phyloP scores from a whole-genome alignment of 192 early-diverging fungal genomes.

The Coemansia sp. region DNA sequence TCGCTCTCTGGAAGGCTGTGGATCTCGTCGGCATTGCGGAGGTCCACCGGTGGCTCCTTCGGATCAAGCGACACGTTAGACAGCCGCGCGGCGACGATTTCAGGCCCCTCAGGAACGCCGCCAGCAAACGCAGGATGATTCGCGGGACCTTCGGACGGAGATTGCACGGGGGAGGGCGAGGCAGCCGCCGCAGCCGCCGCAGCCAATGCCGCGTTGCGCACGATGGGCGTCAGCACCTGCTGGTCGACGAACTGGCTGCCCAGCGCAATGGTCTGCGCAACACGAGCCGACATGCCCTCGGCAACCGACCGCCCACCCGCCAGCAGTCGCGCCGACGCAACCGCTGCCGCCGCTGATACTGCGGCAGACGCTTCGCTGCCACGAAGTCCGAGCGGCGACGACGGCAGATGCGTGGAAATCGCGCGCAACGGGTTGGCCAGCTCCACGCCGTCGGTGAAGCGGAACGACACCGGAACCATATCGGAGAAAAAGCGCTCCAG shows the following conservation, averaged over 20 bases:
- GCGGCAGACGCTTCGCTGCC: conserved; percentile 1
- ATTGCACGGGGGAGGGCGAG: not conserved
- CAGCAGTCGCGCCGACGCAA: conserved; percentile 28
- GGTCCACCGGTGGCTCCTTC: not conserved
- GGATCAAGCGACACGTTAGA: conserved; percentile 13
- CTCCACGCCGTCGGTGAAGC: conserved; percentile 53
- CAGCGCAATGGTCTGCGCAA: conserved; percentile 52
- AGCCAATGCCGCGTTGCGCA: conserved; percentile 25
- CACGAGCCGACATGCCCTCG: conserved; percentile 44
- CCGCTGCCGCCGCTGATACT: too few species aligned
- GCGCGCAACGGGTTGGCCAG: conserved; percentile 48
- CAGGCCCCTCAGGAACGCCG: not conserved
- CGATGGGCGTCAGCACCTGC: conserved; percentile 37
- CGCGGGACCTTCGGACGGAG: not conserved
- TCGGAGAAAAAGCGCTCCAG: conserved; percentile 82
- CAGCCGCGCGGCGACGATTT: conserved; percentile 6
- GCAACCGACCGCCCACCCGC: conserved; percentile 35
- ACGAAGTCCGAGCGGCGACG: conserved; percentile 37
- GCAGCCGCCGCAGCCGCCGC: not conserved
- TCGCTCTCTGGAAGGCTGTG: conserved; percentile 9
- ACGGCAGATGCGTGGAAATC: conserved; percentile 39
- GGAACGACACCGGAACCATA: conserved; percentile 45
- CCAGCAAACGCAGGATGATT: not conserved
- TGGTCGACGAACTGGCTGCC: conserved; percentile 54
- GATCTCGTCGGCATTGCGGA: conserved; percentile 10